Evolutionary conservation across 331 rosid species (phyloP).

Genomic region (Erythrophleum ivorense): DNA sequence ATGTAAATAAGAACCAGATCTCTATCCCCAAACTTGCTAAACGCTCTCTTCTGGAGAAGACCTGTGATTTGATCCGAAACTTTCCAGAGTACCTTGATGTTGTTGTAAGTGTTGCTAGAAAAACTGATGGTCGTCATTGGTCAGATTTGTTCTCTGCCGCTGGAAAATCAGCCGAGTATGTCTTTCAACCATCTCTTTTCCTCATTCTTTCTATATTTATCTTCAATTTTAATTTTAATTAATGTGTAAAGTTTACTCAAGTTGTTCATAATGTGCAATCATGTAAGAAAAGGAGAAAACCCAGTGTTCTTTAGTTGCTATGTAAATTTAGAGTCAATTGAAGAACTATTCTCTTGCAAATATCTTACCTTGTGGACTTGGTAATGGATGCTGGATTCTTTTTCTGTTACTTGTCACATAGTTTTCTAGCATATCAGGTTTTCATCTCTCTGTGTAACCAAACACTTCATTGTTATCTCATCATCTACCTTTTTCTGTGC

Average conservation of each 20-base stretch:
- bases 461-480: no score
- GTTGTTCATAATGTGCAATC: slow-evolving; percentile 22
- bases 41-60: slow-evolving; percentile 87
- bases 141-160: slow-evolving; percentile 94
- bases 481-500: no score
- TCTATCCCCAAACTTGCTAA: slow-evolving; percentile 55
- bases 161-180: slow-evolving; percentile 95
- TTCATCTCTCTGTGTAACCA: background rate
- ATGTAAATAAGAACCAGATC: slow-evolving; percentile 66
- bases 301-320: background rate
- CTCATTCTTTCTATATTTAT: slow-evolving; percentile 27
- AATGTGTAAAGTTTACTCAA: slow-evolving; percentile 6
- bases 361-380: background rate
- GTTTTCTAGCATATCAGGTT: slow-evolving; percentile 15
- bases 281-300: background rate
- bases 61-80: slow-evolving; percentile 86
- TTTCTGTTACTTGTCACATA: slow-evolving; percentile 5
- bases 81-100: slow-evolving; percentile 95
- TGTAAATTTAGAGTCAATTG: background rate
- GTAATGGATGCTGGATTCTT: slow-evolving; percentile 2
- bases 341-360: slow-evolving; percentile 1
- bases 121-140: slow-evolving; percentile 99
- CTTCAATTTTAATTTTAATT: slow-evolving; percentile 11
- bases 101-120: slow-evolving; percentile 97
- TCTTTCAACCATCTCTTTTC: slow-evolving; percentile 33